These are phyloP conservation scores for Macadamia tetraphylla DNA, from an alignment of 164 flowering plant species.

Conservation along the genomic window DNA sequence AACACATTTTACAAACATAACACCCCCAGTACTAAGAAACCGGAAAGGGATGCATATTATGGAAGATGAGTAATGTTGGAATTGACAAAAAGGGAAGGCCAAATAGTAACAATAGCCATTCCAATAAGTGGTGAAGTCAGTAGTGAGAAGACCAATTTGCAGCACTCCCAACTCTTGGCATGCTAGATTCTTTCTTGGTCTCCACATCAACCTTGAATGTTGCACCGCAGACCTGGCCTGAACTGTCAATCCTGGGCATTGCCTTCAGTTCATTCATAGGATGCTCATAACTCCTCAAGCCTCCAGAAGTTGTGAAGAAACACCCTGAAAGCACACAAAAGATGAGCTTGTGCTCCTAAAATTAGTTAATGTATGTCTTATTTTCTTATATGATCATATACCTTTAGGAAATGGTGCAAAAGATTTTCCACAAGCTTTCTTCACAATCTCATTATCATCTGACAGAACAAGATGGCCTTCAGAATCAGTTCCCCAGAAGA, in stretches of 20 bases:
- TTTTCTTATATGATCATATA: conserved; percentile 11
- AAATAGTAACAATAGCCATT: too few relatives aligned
- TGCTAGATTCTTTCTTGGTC: conserved; percentile 55
- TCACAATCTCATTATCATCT: conserved; percentile 55
- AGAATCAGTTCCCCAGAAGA: conserved; percentile 91
- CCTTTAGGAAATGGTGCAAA: conserved; percentile 99
- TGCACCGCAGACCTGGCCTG: conserved; percentile 88
- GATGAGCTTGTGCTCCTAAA: background rate
- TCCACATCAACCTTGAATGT: conserved; percentile 75
- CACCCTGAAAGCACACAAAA: conserved; percentile 46
- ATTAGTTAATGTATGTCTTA: too few relatives aligned
- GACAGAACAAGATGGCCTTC: conserved; percentile 75
- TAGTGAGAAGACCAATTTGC: conserved; percentile 81
- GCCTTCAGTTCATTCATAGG: conserved; percentile 84
- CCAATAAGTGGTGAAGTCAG: conserved; percentile 24
- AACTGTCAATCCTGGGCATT: conserved; percentile 89
- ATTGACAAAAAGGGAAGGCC: background rate
- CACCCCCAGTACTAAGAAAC: too few relatives aligned
- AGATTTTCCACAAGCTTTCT: conserved; percentile 89
- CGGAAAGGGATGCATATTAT: too few relatives aligned
- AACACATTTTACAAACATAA: too few relatives aligned
- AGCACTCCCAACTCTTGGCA: conserved; percentile 93
- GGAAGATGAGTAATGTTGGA: too few relatives aligned
- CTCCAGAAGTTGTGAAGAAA: conserved; percentile 81
- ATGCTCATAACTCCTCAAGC: conserved; percentile 84